Conservation (phyloP, 2,329 filamentous ascomycete species). For the Botrytis medusae region DNA sequence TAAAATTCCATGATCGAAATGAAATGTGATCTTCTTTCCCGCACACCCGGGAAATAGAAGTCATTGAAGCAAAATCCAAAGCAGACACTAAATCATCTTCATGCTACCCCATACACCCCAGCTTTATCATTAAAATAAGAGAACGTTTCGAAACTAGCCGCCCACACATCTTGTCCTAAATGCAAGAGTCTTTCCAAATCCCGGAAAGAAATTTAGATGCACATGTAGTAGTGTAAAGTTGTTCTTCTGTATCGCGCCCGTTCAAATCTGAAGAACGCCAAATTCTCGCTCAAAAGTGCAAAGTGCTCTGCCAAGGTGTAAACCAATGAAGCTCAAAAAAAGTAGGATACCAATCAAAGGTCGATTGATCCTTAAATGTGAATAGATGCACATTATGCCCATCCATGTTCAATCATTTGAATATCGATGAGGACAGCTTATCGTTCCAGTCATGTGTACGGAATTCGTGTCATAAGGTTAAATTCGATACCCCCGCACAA, state of each 20-base stretch:
- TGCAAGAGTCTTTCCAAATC: slow-evolving; percentile 25
- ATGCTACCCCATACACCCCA: slow-evolving; percentile 18
- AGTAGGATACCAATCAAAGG: slow-evolving; percentile 25
- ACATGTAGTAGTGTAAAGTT: slow-evolving; percentile 24
- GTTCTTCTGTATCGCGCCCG: slow-evolving; percentile 18
- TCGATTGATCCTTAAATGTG: slow-evolving; percentile 20
- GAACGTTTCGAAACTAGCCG: slow-evolving; percentile 21
- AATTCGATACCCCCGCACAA: not conserved
- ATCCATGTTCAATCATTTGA: slow-evolving; percentile 32
- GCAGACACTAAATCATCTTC: slow-evolving; percentile 21
- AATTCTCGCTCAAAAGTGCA: slow-evolving; percentile 33
- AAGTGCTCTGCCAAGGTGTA: slow-evolving; percentile 27
- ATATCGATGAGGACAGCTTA: slow-evolving; percentile 26
- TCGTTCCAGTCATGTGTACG: slow-evolving; percentile 22
- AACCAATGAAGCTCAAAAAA: slow-evolving; percentile 24
- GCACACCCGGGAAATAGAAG: slow-evolving; percentile 15
- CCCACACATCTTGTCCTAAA: slow-evolving; percentile 21
- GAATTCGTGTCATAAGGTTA: not conserved
- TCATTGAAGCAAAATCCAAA: slow-evolving; percentile 24
- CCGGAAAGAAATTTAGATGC: slow-evolving; percentile 27
- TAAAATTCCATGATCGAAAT: slow-evolving; percentile 20
- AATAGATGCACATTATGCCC: slow-evolving; percentile 36
- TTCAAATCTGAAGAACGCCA: slow-evolving; percentile 21
- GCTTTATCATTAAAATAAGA: slow-evolving; percentile 25
- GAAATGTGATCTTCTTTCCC: slow-evolving; percentile 23